A percentile compares a stretch with the other conserved stretches of the same genome.
phyloP scores from a whole-genome alignment of 345 rosid genomes.

The Trapa incisa region DNA sequence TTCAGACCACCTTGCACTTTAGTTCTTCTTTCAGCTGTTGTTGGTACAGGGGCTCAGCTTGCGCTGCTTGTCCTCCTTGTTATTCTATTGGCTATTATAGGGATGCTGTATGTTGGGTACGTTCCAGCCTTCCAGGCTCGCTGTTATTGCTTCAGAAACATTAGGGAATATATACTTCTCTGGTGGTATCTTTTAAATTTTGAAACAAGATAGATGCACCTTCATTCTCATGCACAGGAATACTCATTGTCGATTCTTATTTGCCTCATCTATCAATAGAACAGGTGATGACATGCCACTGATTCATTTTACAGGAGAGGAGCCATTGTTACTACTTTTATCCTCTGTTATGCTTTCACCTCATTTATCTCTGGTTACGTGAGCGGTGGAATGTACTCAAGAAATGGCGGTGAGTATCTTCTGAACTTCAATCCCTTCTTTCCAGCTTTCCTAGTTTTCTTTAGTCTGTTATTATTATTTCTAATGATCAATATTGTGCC shows the following conservation, averaged over 20 bases:
- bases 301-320: constrained; percentile 69
- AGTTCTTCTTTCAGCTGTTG: constrained; percentile 78
- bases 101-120: constrained; percentile 84
- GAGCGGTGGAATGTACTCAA: constrained; percentile 98
- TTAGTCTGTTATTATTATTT: neutral
- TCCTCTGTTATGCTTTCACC: constrained; percentile 90
- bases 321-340: constrained; percentile 95
- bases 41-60: constrained; percentile 93
- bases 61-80: constrained; percentile 87
- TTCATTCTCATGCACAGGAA: neutral
- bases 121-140: constrained; percentile 22
- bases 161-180: neutral
- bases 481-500: neutral
- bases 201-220: neutral
- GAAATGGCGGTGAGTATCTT: constrained; percentile 68
- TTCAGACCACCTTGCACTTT: constrained; percentile 61
- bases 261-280: neutral
- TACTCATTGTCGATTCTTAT: neutral
- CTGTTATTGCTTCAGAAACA: neutral
- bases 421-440: neutral
- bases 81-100: constrained; percentile 80
- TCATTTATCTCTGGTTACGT: constrained; percentile 96
- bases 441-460: neutral
- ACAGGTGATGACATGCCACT: neutral
- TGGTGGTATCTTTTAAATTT: neutral